Evolutionary conservation across 768 basidiomycete genomes (phyloP).

Genomic region (Scleroderma bovista): DNA sequence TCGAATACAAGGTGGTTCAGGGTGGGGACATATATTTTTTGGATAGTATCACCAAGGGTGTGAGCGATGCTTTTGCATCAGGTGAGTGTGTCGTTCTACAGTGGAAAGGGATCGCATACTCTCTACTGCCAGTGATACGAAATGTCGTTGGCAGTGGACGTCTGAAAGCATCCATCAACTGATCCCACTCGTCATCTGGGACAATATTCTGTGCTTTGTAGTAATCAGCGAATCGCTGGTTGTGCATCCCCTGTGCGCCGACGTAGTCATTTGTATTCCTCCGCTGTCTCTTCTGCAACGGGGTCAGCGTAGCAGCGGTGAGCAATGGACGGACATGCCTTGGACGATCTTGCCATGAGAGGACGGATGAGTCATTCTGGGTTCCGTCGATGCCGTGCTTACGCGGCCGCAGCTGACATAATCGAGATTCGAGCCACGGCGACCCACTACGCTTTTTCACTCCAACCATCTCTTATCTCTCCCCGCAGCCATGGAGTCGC

Average conservation of each 20-base stretch:
- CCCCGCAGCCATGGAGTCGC: slow-evolving; percentile 33
- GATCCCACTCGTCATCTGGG: slow-evolving; percentile 72
- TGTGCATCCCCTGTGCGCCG: slow-evolving; percentile 58
- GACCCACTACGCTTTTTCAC: background rate
- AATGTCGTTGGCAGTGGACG: slow-evolving; percentile 89
- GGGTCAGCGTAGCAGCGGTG: background rate
- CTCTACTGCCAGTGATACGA: slow-evolving; percentile 81
- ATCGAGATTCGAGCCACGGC: too few species aligned
- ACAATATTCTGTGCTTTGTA: slow-evolving; percentile 76
- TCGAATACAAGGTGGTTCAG: slow-evolving; percentile 73
- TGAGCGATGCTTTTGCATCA: slow-evolving; percentile 46
- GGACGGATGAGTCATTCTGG: too few species aligned
- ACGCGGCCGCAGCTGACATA: background rate
- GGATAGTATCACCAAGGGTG: slow-evolving; percentile 76
- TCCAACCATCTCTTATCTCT: background rate
- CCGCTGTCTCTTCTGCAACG: slow-evolving; percentile 14
- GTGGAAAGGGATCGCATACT: slow-evolving; percentile 41
- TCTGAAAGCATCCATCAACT: slow-evolving; percentile 59
- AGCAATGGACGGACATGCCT: background rate
- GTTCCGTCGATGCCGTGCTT: background rate
- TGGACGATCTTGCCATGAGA: too few species aligned
- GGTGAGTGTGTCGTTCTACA: slow-evolving; percentile 36
- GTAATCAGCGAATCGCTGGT: slow-evolving; percentile 61
- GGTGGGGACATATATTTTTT: slow-evolving; percentile 70
- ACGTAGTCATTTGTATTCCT: slow-evolving; percentile 11